These are phyloP conservation scores for Hyphopichia buzzinii DNA, from an alignment of 1,139 yeast species.

Conservation along the genomic window DNA sequence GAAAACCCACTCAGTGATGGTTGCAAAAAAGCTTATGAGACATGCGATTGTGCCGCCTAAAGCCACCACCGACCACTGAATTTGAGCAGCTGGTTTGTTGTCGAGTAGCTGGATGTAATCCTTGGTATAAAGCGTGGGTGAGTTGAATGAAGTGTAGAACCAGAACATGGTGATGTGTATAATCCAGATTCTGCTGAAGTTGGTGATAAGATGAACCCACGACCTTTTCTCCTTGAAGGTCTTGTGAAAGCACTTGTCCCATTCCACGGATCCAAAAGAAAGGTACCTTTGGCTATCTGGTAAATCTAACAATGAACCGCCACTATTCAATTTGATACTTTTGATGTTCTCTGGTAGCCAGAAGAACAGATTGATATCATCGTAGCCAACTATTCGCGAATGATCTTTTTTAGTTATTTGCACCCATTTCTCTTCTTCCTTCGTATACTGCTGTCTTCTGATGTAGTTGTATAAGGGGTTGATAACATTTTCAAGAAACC, in stretches of 20 bases:
- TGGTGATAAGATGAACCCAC: slow-evolving; percentile 75
- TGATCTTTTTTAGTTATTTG: slow-evolving; percentile 66
- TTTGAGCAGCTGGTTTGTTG: slow-evolving; percentile 65
- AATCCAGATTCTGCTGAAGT: slow-evolving; percentile 82
- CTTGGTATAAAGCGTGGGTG: slow-evolving; percentile 72
- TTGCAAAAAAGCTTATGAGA: slow-evolving; percentile 59
- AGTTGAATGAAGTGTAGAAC: slow-evolving; percentile 77
- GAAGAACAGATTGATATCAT: slow-evolving; percentile 80
- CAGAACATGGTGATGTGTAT: slow-evolving; percentile 76
- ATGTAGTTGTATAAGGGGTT: slow-evolving; percentile 47
- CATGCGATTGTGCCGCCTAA: slow-evolving; percentile 75
- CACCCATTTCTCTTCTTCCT: slow-evolving; percentile 31
- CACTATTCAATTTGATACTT: slow-evolving; percentile 43
- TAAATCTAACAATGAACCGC: slow-evolving; percentile 42
- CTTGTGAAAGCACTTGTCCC: slow-evolving; percentile 66
- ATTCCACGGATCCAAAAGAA: slow-evolving; percentile 48
- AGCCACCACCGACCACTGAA: slow-evolving; percentile 60
- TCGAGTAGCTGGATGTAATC: slow-evolving; percentile 56
- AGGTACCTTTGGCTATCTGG: slow-evolving; percentile 46
- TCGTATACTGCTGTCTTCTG: slow-evolving; percentile 41
- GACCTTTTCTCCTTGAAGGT: slow-evolving; percentile 73
- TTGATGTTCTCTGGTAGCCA: slow-evolving; percentile 72
- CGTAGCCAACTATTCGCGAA: slow-evolving; percentile 71
- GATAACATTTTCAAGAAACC: slow-evolving; percentile 37
- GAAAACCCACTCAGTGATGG: slow-evolving; percentile 59